Evolutionary conservation across 129 eudicot species (phyloP), one percentile per base, ranked within the genome.

Genomic region (Dittrichia graveolens): DNA sequence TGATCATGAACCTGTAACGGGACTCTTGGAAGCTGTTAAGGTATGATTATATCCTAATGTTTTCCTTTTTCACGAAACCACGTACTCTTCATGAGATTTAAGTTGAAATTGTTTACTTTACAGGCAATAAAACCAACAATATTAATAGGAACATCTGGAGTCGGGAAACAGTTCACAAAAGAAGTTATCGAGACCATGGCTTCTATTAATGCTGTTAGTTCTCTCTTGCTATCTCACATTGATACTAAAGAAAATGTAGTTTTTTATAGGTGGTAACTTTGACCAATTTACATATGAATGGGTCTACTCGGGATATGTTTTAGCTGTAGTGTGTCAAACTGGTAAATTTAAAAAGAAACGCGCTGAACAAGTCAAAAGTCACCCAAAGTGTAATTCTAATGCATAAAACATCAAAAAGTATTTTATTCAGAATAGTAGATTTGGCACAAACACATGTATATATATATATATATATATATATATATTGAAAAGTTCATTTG

Each of bases 141-240:
- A 57, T 72, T 95, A 62, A 95, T 95, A 62, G 99, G 99, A 72
- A 90, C 99, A 45, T 95, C 99, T 13, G 99, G 99, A 65, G 95
- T 83, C 9, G 97, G 97, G 31, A 86, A 75, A 75, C 88, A 88
- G 44, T 95, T 95, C 72, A 95, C 99, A 11, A 84, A 90, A 83
- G 98, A 94, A 61, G 92, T 94, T 54, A 85, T 94, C 11, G 97
- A 90, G 82, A 75, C 96, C 76, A 95, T 95, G 99, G 73, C 90
- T 52, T 84, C 93, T 72, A 34, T 90, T 59, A 95, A 90, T 75
- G 89, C 83, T 88, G 99, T 95, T 72, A 77, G 79, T 64, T 74
- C 75, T 69, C 72, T 50, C 80, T 72, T 63, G 49, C 48, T 73
- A 61, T 62, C 58, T 61, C 34, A 5, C 61, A 50, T 40, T 5